Evolutionary conservation across 345 rosid genomes (phyloP).

Genomic region (Rhodamnia argentea): DNA sequence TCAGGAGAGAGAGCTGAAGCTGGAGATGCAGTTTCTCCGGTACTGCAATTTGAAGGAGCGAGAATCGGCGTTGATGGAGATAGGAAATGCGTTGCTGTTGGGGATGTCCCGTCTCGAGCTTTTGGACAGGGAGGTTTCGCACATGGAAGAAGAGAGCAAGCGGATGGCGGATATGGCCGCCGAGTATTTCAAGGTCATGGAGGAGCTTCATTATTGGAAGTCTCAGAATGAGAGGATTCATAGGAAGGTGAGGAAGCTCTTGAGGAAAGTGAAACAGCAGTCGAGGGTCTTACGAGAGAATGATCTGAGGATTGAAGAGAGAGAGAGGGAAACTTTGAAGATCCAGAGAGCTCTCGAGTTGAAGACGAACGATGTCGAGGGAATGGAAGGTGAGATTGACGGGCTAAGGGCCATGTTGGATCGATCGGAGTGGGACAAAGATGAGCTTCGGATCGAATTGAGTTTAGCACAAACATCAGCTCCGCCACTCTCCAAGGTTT

Average conservation of each 20-base stretch:
- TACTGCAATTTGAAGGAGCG: slow-evolving; percentile 44
- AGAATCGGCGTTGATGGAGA: slow-evolving; percentile 46
- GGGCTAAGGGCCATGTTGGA: slow-evolving; percentile 11
- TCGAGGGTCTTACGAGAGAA: slow-evolving; percentile 19
- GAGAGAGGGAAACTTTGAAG: slow-evolving; percentile 27
- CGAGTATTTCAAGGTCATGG: slow-evolving; percentile 22
- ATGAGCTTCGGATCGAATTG: slow-evolving; percentile 14
- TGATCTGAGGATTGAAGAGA: slow-evolving; percentile 14
- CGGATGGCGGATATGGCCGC: slow-evolving; percentile 22
- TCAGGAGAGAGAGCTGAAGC: slow-evolving; percentile 32
- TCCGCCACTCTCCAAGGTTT: slow-evolving; percentile 27
- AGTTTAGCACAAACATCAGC: slow-evolving; percentile 12
- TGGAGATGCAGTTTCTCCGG: slow-evolving; percentile 26
- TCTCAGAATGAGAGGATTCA: slow-evolving; percentile 32
- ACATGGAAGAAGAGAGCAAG: slow-evolving; percentile 33
- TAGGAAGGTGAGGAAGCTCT: slow-evolving; percentile 37
- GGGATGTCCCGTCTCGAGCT: slow-evolving; percentile 30
- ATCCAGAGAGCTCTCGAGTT: slow-evolving; percentile 12
- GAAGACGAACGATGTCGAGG: slow-evolving; percentile 14
- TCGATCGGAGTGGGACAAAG: slow-evolving; percentile 32
- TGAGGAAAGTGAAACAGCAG: slow-evolving; percentile 23
- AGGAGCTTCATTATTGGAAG: slow-evolving; percentile 25
- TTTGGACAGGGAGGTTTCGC: slow-evolving; percentile 34
- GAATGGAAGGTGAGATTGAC: slow-evolving; percentile 28
- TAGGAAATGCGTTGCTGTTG: slow-evolving; percentile 22